Evolutionary conservation across 805 yeast genomes (phyloP).

Genomic region (Spencermartinsiella europaea): DNA sequence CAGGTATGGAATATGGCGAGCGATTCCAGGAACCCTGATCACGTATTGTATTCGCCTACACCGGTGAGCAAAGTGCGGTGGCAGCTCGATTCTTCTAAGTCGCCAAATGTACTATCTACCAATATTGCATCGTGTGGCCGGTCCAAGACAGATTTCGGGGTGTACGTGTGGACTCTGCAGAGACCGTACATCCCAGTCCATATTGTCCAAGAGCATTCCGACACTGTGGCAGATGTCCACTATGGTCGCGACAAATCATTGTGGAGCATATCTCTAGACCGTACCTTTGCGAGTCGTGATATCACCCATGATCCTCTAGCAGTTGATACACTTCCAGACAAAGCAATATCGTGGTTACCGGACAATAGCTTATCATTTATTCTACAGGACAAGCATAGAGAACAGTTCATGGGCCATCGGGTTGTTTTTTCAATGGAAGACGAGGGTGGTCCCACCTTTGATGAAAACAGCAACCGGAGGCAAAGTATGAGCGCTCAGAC

Average conservation of each 20-base stretch:
- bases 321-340: conserved; percentile 47
- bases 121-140: conserved; percentile 65
- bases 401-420: neutral
- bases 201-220: conserved; percentile 44
- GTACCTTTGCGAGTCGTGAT: conserved; percentile 44
- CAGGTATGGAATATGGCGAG: conserved; percentile 66
- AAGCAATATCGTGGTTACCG: conserved; percentile 57
- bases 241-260: conserved; percentile 45
- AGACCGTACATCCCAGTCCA: conserved; percentile 69
- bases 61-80: conserved; percentile 76
- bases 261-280: conserved; percentile 51
- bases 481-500: neutral
- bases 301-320: conserved; percentile 39
- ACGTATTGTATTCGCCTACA: conserved; percentile 65
- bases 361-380: conserved; percentile 46
- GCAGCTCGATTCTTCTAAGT: conserved; percentile 38
- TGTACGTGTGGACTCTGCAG: conserved; percentile 63
- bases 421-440: neutral
- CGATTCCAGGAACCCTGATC: conserved; percentile 53
- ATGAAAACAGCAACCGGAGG: neutral
- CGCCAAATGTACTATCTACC: conserved; percentile 20
- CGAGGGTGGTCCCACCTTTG: neutral
- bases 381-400: conserved; percentile 37
- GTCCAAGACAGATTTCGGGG: conserved; percentile 57
- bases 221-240: conserved; percentile 51